Percentiles rank a stretch among this genome's conserved stretches.
phyloP scores from a whole-genome alignment of 2,329 filamentous ascomycete genomes.

The Lasiodiplodia citricola region DNA sequence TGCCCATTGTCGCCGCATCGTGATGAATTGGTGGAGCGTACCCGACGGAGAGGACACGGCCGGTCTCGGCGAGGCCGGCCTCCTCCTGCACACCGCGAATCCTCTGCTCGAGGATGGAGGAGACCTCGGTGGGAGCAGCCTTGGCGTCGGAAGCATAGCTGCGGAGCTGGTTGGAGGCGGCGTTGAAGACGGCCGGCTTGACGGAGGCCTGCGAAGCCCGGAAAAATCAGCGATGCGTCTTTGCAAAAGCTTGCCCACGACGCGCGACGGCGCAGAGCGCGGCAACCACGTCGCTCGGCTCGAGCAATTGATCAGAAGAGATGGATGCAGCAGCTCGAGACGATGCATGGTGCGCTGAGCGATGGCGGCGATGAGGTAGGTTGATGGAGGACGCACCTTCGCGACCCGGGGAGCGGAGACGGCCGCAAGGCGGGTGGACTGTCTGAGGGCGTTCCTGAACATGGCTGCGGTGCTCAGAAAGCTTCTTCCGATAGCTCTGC shows the following conservation, averaged over 20 bases:
- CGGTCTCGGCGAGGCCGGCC: slow-evolving; percentile 94
- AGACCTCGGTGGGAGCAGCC: slow-evolving; percentile 96
- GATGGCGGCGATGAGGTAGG: slow-evolving; percentile 34
- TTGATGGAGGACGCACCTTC: slow-evolving; percentile 71
- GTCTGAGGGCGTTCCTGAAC: slow-evolving; percentile 98
- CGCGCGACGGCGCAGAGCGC: slow-evolving; percentile 3
- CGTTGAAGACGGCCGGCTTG: slow-evolving; percentile 78
- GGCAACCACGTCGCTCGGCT: not conserved
- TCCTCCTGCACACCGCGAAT: slow-evolving; percentile 99
- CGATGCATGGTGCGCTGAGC: slow-evolving; percentile 48
- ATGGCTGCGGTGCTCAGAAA: slow-evolving; percentile 65
- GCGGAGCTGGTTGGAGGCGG: slow-evolving; percentile 74
- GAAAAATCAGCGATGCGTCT: slow-evolving; percentile 56
- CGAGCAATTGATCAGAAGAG: not conserved
- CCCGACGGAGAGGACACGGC: slow-evolving; percentile 98
- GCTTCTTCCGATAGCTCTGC: slow-evolving; percentile 47
- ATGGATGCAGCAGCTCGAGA: slow-evolving; percentile 45
- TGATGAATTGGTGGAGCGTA: slow-evolving; percentile 63
- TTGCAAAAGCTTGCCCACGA: slow-evolving; percentile 37
- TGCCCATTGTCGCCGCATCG: slow-evolving; percentile 28
- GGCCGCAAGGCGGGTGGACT: slow-evolving; percentile 93
- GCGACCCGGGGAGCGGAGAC: slow-evolving; percentile 86
- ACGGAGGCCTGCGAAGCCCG: slow-evolving; percentile 72
- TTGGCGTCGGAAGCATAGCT: slow-evolving; percentile 92
- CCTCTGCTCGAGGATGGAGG: slow-evolving; percentile 98